Conservation (phyloP, 345 rosid genomes). For the Euphorbia tirucalli region DNA sequence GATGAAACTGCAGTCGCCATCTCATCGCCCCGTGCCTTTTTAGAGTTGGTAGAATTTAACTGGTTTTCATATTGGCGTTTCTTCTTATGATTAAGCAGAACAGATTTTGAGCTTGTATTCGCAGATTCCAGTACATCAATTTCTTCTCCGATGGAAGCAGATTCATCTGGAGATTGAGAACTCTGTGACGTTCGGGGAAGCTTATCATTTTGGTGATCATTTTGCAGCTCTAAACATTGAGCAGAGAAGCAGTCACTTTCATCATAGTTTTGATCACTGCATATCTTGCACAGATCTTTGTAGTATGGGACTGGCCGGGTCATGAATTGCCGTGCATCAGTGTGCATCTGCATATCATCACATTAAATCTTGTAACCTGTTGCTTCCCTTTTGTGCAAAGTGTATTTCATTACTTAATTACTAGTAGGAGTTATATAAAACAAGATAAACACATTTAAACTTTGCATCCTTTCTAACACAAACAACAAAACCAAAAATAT, state of each 20-base stretch:
- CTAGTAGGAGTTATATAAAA: no score
- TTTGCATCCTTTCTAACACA: background rate
- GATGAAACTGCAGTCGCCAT: conserved; percentile 33
- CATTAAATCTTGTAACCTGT: no score
- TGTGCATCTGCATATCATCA: conserved; percentile 67
- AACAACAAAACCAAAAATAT: background rate
- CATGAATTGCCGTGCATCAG: conserved; percentile 76
- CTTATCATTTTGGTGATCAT: conserved; percentile 36
- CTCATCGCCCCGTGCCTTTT: conserved; percentile 39
- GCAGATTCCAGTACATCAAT: conserved; percentile 26
- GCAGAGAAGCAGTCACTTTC: conserved; percentile 47
- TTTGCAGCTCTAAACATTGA: conserved; percentile 50
- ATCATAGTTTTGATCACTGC: conserved; percentile 40
- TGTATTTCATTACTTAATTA: no score
- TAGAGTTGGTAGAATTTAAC: conserved; percentile 23
- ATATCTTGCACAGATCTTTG: conserved; percentile 64
- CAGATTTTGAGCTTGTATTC: conserved; percentile 21
- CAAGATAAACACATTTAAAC: no score
- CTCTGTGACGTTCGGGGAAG: conserved; percentile 25
- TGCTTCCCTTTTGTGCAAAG: no score
- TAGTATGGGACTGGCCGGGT: conserved; percentile 71
- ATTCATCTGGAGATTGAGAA: conserved; percentile 32
- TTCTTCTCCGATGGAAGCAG: conserved; percentile 46
- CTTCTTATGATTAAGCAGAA: conserved; percentile 29
- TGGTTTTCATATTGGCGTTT: conserved; percentile 45